Evolutionary conservation across 2,329 filamentous ascomycete species (phyloP), one percentile per base, ranked within the genome.

Genomic region (Rugonectria rugulosa): DNA sequence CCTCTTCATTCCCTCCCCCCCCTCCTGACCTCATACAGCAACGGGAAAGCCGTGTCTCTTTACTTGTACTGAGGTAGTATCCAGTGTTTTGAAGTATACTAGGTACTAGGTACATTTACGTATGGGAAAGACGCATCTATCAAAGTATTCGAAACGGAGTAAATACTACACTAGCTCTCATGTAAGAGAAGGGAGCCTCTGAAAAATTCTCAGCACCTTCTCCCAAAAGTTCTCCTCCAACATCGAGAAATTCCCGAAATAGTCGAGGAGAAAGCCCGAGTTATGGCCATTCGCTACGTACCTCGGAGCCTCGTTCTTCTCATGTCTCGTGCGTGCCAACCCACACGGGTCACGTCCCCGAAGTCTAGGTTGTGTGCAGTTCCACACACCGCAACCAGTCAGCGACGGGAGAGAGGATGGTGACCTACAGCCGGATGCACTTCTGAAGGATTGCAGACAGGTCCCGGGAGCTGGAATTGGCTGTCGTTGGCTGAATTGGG

Each of bases 361-460:
- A 40, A 40, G n/a, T 14, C 43, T 24, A 20, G 34, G 31, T 44
- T 19, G 36, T 27, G 36, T 34, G 34, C 29, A 15, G 41, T 45
- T 46, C 53, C 53, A 45, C 53, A 20, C n/a, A 23, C 43, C 27
- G 26, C 41, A 41, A 23, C 46, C 53, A 56, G 46, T 42, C 36
- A 42, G 31, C 40, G 31, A 27, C 21, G n/a, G 20, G 20, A 26
- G 27, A 43, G 38, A 29, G 19, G 34, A 23, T 37, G 34, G 53
- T 46, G 20, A 56, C 41, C 34, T 56, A 46, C 41, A 41, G 40
- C 24, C 32, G 40, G 52, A 42, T 49, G 52, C 32, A 26, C 31
- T 47, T 32, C n/a, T 44, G 27, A 38, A 29, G 41, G 52, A 36
- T 45, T 55, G 52, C 52, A 49, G 40, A 41, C 26, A 40, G 52